Conservation (phyloP, 169 alveolate species). For the Theileria parva region DNA sequence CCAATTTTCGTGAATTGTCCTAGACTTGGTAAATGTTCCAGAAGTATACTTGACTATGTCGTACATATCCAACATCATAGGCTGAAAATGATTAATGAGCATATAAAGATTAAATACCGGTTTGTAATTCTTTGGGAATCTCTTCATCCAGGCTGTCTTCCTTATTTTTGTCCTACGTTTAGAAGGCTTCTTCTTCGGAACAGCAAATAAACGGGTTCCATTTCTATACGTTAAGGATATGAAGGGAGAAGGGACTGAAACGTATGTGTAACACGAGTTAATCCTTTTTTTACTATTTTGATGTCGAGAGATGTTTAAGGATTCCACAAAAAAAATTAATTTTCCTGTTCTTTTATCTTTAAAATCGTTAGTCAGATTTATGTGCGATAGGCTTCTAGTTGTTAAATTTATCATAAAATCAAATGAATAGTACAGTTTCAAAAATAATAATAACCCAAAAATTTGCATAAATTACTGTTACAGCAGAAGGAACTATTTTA, state of each 20-base stretch:
- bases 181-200: slow-evolving; percentile 80
- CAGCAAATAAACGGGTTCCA: slow-evolving; percentile 59
- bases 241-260: neutral
- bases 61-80: slow-evolving; percentile 65
- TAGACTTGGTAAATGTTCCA: slow-evolving; percentile 63
- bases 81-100: slow-evolving; percentile 25
- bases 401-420: neutral
- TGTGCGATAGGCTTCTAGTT: slow-evolving; percentile 20
- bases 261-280: slow-evolving; percentile 16
- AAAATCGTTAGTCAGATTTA: slow-evolving; percentile 7
- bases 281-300: neutral
- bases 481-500: slow-evolving; percentile 5
- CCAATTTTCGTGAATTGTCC: slow-evolving; percentile 77
- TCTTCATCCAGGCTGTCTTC: slow-evolving; percentile 81
- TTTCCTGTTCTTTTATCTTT: slow-evolving; percentile 10
- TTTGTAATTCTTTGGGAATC: slow-evolving; percentile 70
- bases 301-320: slow-evolving; percentile 18
- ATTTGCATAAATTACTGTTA: slow-evolving; percentile 9
- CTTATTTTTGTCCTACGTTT: slow-evolving; percentile 74
- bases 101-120: slow-evolving; percentile 44
- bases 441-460: slow-evolving; percentile 30
- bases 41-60: slow-evolving; percentile 59
- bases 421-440: slow-evolving; percentile 3
- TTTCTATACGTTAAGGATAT: neutral
- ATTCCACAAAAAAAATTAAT: slow-evolving; percentile 33